Percentiles rank a stretch among this genome's conserved stretches.
These are phyloP conservation scores for Isatis tinctoria DNA, from an alignment of 345 rosid genomes.

Conservation along the genomic window DNA sequence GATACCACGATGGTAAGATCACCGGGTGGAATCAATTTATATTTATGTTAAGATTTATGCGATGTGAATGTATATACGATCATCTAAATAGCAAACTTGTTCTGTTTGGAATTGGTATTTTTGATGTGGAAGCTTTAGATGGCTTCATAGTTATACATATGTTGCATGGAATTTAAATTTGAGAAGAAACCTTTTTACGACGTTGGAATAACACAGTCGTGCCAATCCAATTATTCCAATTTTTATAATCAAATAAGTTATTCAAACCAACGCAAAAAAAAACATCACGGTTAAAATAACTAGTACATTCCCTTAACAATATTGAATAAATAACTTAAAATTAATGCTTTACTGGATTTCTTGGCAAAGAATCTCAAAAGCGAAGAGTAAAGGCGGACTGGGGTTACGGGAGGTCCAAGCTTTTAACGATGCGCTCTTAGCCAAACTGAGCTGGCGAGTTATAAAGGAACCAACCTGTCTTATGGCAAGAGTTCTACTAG, in stretches of 20 bases:
- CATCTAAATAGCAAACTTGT: background rate
- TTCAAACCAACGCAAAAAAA: background rate
- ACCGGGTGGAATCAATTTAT: background rate
- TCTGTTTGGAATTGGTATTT: background rate
- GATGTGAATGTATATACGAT: background rate
- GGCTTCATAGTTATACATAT: slow-evolving; percentile 2
- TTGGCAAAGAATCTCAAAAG: too few species aligned
- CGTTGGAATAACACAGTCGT: slow-evolving; percentile 17
- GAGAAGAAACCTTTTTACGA: slow-evolving; percentile 15
- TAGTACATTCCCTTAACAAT: background rate
- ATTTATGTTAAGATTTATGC: background rate
- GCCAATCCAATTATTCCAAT: slow-evolving; percentile 12
- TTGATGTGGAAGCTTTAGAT: slow-evolving; percentile 15
- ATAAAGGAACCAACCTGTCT: too few species aligned
- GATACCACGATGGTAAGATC: background rate
- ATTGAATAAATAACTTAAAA: background rate
- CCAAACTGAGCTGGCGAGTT: too few species aligned
- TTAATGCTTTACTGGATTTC: too few species aligned
- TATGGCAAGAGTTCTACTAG: too few species aligned
- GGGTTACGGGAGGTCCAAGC: too few species aligned
- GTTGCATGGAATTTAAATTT: slow-evolving; percentile 4
- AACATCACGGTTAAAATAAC: background rate
- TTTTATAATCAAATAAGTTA: background rate
- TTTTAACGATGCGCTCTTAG: too few species aligned
- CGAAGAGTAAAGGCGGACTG: too few species aligned